Evolutionary conservation across 805 yeast genomes (phyloP), one percentile per base, ranked within the genome.

Genomic region (Candida piceae): DNA sequence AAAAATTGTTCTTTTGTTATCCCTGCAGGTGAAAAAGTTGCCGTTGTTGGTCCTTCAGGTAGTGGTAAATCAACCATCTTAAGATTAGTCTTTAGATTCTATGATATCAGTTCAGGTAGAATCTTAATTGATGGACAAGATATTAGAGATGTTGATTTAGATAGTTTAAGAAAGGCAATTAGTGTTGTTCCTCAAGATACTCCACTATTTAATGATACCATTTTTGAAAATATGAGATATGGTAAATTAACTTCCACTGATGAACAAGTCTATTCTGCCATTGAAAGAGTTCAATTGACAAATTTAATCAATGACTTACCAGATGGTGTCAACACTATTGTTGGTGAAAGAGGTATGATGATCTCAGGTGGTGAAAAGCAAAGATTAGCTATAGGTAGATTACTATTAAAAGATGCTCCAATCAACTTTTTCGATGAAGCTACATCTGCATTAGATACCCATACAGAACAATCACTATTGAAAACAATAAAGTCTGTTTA

Each of bases 301-400:
- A 58, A 62, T 17, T 64, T 90, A 32, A 70, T 90, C 12, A 48
- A 58, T 5, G 84, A 80, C 30, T 62, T 93, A 32, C 97, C 98
- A 0, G 84, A 84, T 11, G 96, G 97, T 1, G 66, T 74, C 28
- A 67, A 82, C 20, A 93, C 97, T 0, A 69, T 85, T 40, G 98
- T 93, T 13, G 98, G 98, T 33, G 98, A 93, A 60, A 69, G 94
- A 55, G 98, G 98, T n/a, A 72, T 93, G 73, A 93, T 93, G 98
- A 89, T 93, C 32, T 87, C 96, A 18, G 98, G 98, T n/a, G 98
- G 98, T 42, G 98, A 93, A 58, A 89, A 93, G 58, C 98, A 93
- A 62, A 68, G 98, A 44, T 67, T 93, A 29, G 97, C 98, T 0
- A 87, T 93, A 46, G 93, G 97, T 1, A 72, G 98, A 45, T 75